These are phyloP conservation scores for Lachnellula hyalina DNA, from an alignment of 2,329 filamentous ascomycete genomes.

Conservation along the genomic window DNA sequence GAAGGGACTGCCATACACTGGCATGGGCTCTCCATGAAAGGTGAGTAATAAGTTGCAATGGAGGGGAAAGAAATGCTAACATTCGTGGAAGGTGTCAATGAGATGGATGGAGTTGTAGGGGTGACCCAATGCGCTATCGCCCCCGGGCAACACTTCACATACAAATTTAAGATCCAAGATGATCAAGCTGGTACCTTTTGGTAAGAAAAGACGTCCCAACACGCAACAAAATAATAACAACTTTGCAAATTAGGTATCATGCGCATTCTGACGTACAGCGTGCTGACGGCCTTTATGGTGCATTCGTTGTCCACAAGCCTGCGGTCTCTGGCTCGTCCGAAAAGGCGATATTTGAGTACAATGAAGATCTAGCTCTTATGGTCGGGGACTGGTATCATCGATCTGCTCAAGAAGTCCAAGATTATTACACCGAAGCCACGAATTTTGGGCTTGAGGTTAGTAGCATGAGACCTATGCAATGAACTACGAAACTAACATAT, in stretches of 20 bases:
- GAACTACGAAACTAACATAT: not conserved
- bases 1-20: conserved; percentile 35
- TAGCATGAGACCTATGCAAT: not conserved
- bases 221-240: not conserved
- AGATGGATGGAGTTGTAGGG: conserved; percentile 17
- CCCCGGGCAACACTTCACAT: conserved; percentile 8
- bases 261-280: conserved; percentile 38
- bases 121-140: conserved; percentile 11
- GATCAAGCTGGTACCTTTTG: conserved; percentile 15
- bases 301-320: conserved; percentile 37
- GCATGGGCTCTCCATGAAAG: conserved; percentile 34
- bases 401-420: conserved; percentile 35
- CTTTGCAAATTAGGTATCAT: conserved; percentile 39
- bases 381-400: conserved; percentile 45
- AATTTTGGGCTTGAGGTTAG: conserved; percentile 39
- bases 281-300: conserved; percentile 42
- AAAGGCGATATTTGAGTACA: conserved; percentile 24
- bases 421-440: conserved; percentile 37
- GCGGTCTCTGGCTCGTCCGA: conserved; percentile 19
- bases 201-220: not conserved
- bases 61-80: not conserved
- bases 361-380: conserved; percentile 39
- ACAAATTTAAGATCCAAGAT: conserved; percentile 11
- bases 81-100: conserved; percentile 19
- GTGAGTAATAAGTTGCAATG: not conserved